phyloP scores from a whole-genome alignment of 306 rosid species.

The Pterocarpus macrocarpus region DNA sequence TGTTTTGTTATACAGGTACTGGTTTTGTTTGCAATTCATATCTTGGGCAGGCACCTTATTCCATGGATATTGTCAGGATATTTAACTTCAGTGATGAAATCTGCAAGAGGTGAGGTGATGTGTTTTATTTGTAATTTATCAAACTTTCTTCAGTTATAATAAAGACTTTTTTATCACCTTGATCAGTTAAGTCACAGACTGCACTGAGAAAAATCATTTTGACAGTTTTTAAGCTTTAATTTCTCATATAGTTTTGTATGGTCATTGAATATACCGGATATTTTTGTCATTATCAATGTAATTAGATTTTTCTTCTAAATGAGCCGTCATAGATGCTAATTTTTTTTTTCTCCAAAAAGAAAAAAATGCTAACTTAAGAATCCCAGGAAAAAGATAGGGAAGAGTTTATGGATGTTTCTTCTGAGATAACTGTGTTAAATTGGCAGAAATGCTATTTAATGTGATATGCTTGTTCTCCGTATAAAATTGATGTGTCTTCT shows the following conservation, averaged over 20 bases:
- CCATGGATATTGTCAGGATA: constrained; percentile 86
- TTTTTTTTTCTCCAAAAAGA: not conserved
- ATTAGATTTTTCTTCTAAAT: not conserved
- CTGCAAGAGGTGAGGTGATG: constrained; percentile 71
- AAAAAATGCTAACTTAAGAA: not conserved
- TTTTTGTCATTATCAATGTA: constrained; percentile 15
- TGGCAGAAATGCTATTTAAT: constrained; percentile 2
- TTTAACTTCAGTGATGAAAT: constrained; percentile 81
- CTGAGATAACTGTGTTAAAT: not conserved
- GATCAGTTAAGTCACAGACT: not conserved
- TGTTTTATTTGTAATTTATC: constrained; percentile 25
- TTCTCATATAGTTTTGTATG: constrained; percentile 16
- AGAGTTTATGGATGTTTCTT: constrained; percentile 32
- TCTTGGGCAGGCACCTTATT: constrained; percentile 70
- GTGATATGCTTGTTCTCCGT: constrained; percentile 8
- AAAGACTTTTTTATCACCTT: not conserved
- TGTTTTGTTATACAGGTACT: constrained; percentile 65
- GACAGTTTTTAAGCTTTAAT: not conserved
- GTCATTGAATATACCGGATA: not conserved
- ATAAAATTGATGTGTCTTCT: not conserved
- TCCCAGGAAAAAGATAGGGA: constrained; percentile 1
- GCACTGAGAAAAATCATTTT: not conserved
- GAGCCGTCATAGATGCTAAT: not conserved
- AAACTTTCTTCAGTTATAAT: not conserved
- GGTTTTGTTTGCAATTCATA: constrained; percentile 83